phyloP scores from a whole-genome alignment of 768 basidiomycete genomes.

The Russula virescens region DNA sequence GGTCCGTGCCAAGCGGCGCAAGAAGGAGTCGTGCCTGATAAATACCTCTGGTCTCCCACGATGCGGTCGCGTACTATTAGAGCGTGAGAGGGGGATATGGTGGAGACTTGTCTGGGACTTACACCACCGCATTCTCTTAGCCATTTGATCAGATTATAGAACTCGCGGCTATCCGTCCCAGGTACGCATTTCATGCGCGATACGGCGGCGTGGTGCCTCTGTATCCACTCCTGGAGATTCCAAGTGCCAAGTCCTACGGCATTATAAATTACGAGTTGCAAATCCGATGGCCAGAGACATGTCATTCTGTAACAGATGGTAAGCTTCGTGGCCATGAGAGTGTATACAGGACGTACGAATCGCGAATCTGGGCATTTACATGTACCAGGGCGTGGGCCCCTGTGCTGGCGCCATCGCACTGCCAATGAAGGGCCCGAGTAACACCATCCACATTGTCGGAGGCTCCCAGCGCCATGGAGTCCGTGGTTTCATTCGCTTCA shows the following conservation, averaged over 20 bases:
- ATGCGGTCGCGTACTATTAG: conserved; percentile 1
- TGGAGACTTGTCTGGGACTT: neutral
- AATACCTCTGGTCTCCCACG: neutral
- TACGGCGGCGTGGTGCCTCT: neutral
- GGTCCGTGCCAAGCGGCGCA: neutral
- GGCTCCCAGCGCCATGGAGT: no score
- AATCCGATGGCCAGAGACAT: neutral
- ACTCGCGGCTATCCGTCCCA: neutral
- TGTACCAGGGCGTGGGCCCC: no score
- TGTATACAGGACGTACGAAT: neutral
- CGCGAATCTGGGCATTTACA: neutral
- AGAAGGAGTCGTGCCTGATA: conserved; percentile 1
- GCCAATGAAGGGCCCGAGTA: no score
- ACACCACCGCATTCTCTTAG: conserved; percentile 3
- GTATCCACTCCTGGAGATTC: conserved; percentile 12
- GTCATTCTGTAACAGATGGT: neutral
- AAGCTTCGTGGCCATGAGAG: no score
- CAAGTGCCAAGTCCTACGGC: neutral
- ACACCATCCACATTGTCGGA: no score
- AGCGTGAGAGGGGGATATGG: neutral
- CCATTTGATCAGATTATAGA: neutral
- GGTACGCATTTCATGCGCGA: neutral
- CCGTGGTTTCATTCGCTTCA: no score
- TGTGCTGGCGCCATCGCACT: no score
- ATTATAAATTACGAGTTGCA: neutral